Percentiles rank a stretch among this genome's conserved stretches.
Conservation (phyloP, 352 stramenopile species). For the Phytophthora meadii region DNA sequence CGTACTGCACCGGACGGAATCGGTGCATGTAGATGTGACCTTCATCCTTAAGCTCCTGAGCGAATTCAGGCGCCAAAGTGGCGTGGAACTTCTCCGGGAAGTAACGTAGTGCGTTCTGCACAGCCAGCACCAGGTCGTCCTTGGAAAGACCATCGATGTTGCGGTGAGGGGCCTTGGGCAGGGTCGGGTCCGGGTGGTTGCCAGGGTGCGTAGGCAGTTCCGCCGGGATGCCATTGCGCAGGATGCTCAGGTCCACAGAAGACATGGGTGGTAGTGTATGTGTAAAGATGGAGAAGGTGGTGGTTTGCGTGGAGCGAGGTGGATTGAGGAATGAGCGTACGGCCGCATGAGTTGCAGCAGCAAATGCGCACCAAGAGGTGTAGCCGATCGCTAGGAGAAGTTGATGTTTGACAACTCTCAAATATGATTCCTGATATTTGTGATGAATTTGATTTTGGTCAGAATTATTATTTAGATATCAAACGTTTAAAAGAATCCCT, state of each 20-base stretch:
- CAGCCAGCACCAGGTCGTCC: conserved; percentile 73
- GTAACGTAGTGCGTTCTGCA: conserved; percentile 91
- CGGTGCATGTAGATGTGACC: conserved; percentile 93
- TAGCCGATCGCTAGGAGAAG: conserved; percentile 18
- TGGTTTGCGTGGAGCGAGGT: conserved; percentile 14
- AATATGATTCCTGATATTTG: not conserved
- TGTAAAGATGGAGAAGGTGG: not conserved
- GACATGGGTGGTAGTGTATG: conserved; percentile 23
- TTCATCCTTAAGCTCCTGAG: conserved; percentile 87
- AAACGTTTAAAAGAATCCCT: not conserved
- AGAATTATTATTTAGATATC: not conserved
- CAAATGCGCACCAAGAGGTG: conserved; percentile 20
- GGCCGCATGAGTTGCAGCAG: conserved; percentile 6
- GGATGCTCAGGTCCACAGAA: conserved; percentile 58
- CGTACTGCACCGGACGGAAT: conserved; percentile 84
- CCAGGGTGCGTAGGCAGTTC: conserved; percentile 62
- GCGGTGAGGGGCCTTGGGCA: conserved; percentile 66
- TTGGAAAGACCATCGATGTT: conserved; percentile 57
- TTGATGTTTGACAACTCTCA: conserved; percentile 25
- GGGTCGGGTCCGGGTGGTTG: conserved; percentile 51
- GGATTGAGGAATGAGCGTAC: conserved; percentile 33
- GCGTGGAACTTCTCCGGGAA: conserved; percentile 79
- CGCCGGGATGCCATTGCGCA: conserved; percentile 52
- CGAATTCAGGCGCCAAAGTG: conserved; percentile 81
- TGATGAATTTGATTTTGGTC: not conserved